These are phyloP conservation scores for Parietaria judaica DNA, from an alignment of 306 rosid genomes.

Conservation along the genomic window DNA sequence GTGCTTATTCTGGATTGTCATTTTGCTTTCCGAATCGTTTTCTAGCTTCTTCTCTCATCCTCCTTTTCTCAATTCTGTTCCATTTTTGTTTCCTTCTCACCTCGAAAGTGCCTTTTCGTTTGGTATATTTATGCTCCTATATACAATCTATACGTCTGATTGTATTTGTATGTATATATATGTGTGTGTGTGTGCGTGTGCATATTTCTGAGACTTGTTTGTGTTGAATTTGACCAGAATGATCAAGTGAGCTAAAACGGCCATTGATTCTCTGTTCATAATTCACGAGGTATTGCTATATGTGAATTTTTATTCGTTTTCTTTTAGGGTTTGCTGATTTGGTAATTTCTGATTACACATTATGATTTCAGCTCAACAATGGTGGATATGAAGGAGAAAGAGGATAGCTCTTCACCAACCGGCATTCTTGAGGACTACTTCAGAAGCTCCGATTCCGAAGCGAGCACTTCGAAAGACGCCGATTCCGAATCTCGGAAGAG, in stretches of 20 bases:
- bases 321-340: not conserved
- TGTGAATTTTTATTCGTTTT: not conserved
- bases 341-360: no score
- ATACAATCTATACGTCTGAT: not conserved
- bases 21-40: not conserved
- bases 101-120: no score
- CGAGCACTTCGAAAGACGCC: constrained; percentile 51
- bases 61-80: not conserved
- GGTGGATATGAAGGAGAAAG: constrained; percentile 55
- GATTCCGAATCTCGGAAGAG: constrained; percentile 26
- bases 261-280: not conserved
- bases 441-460: constrained; percentile 70
- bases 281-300: no score
- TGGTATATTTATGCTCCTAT: no score
- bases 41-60: constrained; percentile 15
- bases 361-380: constrained; percentile 9
- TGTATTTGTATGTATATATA: not conserved
- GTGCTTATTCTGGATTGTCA: not conserved
- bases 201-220: not conserved
- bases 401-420: constrained; percentile 48
- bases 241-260: constrained; percentile 6
- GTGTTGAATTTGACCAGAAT: not conserved
- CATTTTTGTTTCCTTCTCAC: no score
- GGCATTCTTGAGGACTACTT: constrained; percentile 88
- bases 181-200: not conserved